These are phyloP conservation scores for Torulaspora indica DNA, from an alignment of 805 yeast genomes.

Conservation along the genomic window DNA sequence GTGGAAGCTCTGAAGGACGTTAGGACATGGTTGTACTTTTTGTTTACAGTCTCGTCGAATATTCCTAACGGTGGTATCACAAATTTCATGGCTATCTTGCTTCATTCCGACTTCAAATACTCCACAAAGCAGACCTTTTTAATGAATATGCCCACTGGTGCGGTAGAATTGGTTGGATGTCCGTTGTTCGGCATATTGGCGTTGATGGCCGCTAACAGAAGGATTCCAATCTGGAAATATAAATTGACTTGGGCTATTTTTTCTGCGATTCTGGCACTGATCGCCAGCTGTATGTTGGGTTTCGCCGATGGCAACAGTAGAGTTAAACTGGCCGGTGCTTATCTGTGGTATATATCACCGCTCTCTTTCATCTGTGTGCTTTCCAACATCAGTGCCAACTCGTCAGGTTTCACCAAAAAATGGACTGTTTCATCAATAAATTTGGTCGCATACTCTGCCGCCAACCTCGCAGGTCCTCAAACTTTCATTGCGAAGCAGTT, in stretches of 20 bases:
- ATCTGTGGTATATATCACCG: slow-evolving; percentile 37
- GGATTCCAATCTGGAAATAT: slow-evolving; percentile 14
- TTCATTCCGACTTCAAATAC: slow-evolving; percentile 42
- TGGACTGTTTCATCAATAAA: slow-evolving; percentile 53
- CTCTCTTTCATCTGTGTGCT: slow-evolving; percentile 36
- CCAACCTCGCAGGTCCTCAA: slow-evolving; percentile 71
- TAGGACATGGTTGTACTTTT: slow-evolving; percentile 46
- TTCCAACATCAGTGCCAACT: slow-evolving; percentile 43
- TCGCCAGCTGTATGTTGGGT: slow-evolving; percentile 43
- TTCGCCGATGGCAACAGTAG: slow-evolving; percentile 36
- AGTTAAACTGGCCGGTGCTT: slow-evolving; percentile 41
- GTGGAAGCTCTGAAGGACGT: slow-evolving; percentile 47
- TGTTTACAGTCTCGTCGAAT: slow-evolving; percentile 40
- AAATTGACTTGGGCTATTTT: slow-evolving; percentile 35
- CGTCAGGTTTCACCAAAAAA: slow-evolving; percentile 74
- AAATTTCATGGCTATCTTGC: slow-evolving; percentile 44
- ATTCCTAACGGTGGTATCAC: slow-evolving; percentile 55
- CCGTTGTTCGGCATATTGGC: slow-evolving; percentile 30
- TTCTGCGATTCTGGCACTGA: slow-evolving; percentile 30
- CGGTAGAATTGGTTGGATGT: slow-evolving; percentile 42
- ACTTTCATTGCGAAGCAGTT: slow-evolving; percentile 54
- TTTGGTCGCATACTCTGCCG: slow-evolving; percentile 62
- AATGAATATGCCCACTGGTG: slow-evolving; percentile 45
- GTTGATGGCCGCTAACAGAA: slow-evolving; percentile 19
- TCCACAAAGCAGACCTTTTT: slow-evolving; percentile 40